phyloP scores from a whole-genome alignment of 495 filamentous ascomycete genomes.

The Xylaria acuta region DNA sequence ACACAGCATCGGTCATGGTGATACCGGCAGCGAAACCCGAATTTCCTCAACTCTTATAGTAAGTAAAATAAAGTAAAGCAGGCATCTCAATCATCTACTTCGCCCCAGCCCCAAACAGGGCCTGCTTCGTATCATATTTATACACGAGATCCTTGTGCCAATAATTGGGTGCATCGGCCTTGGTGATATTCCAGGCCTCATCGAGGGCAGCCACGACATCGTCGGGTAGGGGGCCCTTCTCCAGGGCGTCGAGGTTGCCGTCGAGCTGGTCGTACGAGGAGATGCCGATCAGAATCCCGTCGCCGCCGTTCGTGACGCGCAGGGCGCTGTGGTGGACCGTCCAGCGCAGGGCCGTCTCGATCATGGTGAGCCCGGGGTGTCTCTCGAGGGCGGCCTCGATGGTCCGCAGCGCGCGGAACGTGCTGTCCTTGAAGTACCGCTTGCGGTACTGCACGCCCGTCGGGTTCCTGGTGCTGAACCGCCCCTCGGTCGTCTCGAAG shows the following conservation, averaged over 20 bases:
- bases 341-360: conserved; percentile 89
- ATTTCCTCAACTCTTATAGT: neutral
- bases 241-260: conserved; percentile 74
- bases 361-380: conserved; percentile 70
- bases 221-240: conserved; percentile 87
- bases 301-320: conserved; percentile 71
- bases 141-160: conserved; percentile 83
- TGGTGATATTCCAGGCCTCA: conserved; percentile 72
- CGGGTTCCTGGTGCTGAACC: conserved; percentile 65
- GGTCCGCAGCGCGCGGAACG: conserved; percentile 75
- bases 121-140: conserved; percentile 72
- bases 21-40: neutral
- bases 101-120: conserved; percentile 59
- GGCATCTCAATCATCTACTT: conserved; percentile 32
- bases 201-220: conserved; percentile 83
- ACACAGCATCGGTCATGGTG: too few relatives aligned
- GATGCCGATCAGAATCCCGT: conserved; percentile 84
- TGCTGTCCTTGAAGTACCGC: conserved; percentile 81
- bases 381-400: conserved; percentile 78
- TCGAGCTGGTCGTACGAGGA: conserved; percentile 76
- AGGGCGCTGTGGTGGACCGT: conserved; percentile 79
- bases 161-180: conserved; percentile 71
- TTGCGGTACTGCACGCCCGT: conserved; percentile 72
- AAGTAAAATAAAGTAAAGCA: neutral
- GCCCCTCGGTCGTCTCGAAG: conserved; percentile 62